These are phyloP conservation scores for Epichloe festucae DNA, from an alignment of 2,329 filamentous ascomycete genomes.

Conservation along the genomic window DNA sequence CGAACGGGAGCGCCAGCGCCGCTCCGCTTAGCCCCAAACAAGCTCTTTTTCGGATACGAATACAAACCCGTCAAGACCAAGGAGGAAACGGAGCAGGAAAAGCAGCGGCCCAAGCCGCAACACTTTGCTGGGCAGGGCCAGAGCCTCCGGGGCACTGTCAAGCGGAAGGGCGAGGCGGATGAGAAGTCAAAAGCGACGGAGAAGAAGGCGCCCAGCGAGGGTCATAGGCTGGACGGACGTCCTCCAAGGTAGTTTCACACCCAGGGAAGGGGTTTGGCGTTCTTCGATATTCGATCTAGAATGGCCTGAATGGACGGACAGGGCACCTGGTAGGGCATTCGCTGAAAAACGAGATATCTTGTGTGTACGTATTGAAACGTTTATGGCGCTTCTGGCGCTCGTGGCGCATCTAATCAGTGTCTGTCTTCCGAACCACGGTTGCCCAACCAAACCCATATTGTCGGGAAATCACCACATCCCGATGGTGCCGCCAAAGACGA, in stretches of 20 bases:
- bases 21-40: conserved; percentile 70
- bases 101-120: conserved; percentile 51
- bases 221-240: conserved; percentile 31
- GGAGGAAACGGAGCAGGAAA: conserved; percentile 54
- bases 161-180: conserved; percentile 52
- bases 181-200: conserved; percentile 33
- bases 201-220: conserved; percentile 32
- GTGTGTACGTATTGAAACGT: no score
- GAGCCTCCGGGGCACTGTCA: conserved; percentile 55
- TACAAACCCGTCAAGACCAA: conserved; percentile 77
- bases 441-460: no score
- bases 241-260: conserved; percentile 11
- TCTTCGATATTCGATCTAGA: conserved; percentile 4
- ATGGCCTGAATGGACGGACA: background rate
- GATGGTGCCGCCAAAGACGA: no score
- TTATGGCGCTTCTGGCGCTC: no score
- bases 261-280: conserved; percentile 10
- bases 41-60: conserved; percentile 94
- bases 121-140: conserved; percentile 78
- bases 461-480: no score
- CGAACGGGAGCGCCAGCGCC: conserved; percentile 72
- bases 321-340: background rate
- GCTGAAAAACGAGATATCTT: no score
- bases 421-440: no score
- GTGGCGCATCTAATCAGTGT: no score